Evolutionary conservation across 2,329 filamentous ascomycete species (phyloP).

Genomic region (Peltaster fructicola): DNA sequence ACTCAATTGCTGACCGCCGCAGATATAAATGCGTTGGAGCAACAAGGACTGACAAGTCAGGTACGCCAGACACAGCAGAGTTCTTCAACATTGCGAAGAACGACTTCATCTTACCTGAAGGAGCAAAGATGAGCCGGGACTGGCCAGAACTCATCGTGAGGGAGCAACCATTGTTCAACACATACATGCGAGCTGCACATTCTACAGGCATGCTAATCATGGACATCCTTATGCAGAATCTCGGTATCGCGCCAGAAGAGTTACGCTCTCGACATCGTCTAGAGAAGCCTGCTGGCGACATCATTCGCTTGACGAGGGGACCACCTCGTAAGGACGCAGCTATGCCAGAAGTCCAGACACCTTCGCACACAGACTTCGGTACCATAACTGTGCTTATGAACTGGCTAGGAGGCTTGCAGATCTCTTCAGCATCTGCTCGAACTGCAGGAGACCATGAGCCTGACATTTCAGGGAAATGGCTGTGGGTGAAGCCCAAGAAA

Average conservation of each 20-base stretch:
- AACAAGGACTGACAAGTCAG: slow-evolving; percentile 28
- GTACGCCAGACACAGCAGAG: slow-evolving; percentile 35
- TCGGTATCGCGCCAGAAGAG: slow-evolving; percentile 26
- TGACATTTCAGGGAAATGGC: slow-evolving; percentile 24
- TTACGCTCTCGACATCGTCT: slow-evolving; percentile 29
- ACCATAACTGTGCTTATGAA: slow-evolving; percentile 40
- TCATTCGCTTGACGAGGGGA: slow-evolving; percentile 35
- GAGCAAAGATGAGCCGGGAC: slow-evolving; percentile 12
- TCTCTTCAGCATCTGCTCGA: slow-evolving; percentile 22
- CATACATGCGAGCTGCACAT: slow-evolving; percentile 31
- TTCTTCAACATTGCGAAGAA: slow-evolving; percentile 41
- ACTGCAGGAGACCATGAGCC: slow-evolving; percentile 12
- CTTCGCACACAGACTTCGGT: slow-evolving; percentile 37
- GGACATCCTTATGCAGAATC: slow-evolving; percentile 26
- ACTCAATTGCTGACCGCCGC: not conserved
- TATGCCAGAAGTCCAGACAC: slow-evolving; percentile 20
- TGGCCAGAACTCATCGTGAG: slow-evolving; percentile 14
- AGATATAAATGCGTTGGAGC: slow-evolving; percentile 25
- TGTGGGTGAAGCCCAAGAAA: slow-evolving; percentile 35
- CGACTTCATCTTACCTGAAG: slow-evolving; percentile 28
- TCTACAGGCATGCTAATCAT: slow-evolving; percentile 29
- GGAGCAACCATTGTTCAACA: slow-evolving; percentile 18
- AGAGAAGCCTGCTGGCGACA: slow-evolving; percentile 27
- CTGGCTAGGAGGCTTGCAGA: slow-evolving; percentile 36
- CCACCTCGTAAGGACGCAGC: slow-evolving; percentile 24